Base-by-base conservation (phyloP, 345 rosid species). In the Dovyalis caffra region DNA sequence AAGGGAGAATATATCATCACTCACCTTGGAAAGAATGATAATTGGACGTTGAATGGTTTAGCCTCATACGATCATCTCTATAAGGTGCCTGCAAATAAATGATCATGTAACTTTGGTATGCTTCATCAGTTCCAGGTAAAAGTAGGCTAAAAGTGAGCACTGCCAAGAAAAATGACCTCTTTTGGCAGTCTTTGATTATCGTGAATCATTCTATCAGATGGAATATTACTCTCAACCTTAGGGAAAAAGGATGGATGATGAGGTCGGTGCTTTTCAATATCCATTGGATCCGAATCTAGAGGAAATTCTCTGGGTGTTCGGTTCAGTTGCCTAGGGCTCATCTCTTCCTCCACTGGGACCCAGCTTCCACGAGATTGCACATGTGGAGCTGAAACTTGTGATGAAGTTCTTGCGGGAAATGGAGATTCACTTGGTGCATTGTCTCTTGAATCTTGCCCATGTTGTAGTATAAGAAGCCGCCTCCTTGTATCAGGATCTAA, bases 401-500 rank as follows among this genome's bases (percentile, higher is more conserved):
- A 78, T 61, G 88, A 80, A 66, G 91, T 81, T 87, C 91, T 90
- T 32, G 74, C 86, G 70, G 97, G 89, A 88, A 88, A 85, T 45
- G 91, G 70, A 40, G 92, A 79, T 82, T 95, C 97, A 81, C 83
- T 75, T 40, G 95, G 84, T 61, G 82, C 72, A 75, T 80, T 83
- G 70, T 93, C 98, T 86, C 97, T 89, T 31, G 80, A 80, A 88
- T 96, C 98, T 85, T 92, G 95, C 77, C 99, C 99, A 65, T 96
- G 97, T 79, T 96, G 97, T 86, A 96, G 88, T 85, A 96, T 93
- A 74, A 96, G 97, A 76, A 96, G 97, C 82, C 97, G 81, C 89
- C 99, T 90, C 82, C 98, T 85, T 29, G 97, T 93, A 85, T 92
- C 94, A 38, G 98, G 99, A 87, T 96, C 99, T 80, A 96, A 77